Percentiles rank a stretch among this genome's conserved stretches.
phyloP scores from a whole-genome alignment of 495 filamentous ascomycete genomes.

The Neurospora discreta region DNA sequence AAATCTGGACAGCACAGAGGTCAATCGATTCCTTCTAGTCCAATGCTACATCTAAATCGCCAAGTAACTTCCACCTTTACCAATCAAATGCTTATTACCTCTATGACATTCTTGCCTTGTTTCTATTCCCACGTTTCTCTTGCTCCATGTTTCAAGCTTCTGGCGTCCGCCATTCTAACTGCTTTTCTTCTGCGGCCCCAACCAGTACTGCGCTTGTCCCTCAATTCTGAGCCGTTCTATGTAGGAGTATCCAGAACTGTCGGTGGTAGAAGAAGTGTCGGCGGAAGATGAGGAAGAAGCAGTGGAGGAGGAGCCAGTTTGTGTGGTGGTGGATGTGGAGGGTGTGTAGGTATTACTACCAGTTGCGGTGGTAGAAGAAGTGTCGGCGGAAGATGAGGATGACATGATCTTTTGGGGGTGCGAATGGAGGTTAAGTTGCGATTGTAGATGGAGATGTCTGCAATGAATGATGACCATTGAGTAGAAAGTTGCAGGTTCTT shows the following conservation, averaged over 20 bases:
- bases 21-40: not conserved
- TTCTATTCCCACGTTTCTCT: not conserved
- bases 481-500: not conserved
- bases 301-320: not conserved
- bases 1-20: not conserved
- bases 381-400: not conserved
- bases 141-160: not conserved
- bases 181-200: not conserved
- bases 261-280: not conserved
- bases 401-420: not conserved
- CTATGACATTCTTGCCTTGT: not conserved
- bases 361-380: not conserved
- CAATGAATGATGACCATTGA: not conserved
- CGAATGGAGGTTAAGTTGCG: too few relatives aligned
- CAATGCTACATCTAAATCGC: not conserved
- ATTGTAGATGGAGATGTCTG: not conserved
- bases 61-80: too few relatives aligned
- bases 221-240: not conserved
- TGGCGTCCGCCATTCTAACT: not conserved
- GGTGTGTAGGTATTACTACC: not conserved
- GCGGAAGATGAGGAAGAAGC: not conserved
- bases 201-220: not conserved
- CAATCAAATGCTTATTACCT: not conserved
- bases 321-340: not conserved
- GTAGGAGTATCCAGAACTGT: not conserved